Conservation (phyloP, 208 protist species). For the Tetramitus jugosus region DNA sequence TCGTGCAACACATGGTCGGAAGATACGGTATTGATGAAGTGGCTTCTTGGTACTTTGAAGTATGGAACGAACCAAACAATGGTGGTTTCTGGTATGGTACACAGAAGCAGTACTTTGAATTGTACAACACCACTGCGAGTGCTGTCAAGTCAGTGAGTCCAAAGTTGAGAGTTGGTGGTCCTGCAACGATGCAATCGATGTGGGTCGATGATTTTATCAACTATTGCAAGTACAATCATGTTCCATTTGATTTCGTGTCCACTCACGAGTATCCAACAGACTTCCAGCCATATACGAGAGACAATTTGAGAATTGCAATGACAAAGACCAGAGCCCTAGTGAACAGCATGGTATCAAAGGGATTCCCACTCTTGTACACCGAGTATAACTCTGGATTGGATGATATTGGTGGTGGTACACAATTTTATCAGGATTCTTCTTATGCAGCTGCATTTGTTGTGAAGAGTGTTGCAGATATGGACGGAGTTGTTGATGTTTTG, state of each 20-base stretch:
- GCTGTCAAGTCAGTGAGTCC: background rate
- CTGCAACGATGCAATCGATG: background rate
- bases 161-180: constrained; percentile 21
- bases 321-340: background rate
- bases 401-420: background rate
- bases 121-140: constrained; percentile 15
- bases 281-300: background rate
- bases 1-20: background rate
- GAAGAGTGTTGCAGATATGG: background rate
- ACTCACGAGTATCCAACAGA: constrained; percentile 30
- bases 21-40: constrained; percentile 24
- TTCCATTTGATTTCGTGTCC: constrained; percentile 27
- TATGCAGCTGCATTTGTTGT: constrained; percentile 15
- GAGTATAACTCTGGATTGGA: constrained; percentile 5
- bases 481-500: constrained; percentile 2
- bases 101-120: constrained; percentile 20
- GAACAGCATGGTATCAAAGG: no score
- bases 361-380: constrained; percentile 21
- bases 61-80: constrained; percentile 35
- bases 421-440: constrained; percentile 18
- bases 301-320: background rate
- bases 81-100: constrained; percentile 19
- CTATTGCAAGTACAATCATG: background rate
- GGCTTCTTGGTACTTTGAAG: constrained; percentile 8
- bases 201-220: constrained; percentile 18